These are phyloP conservation scores for Candida sp. DNA, from an alignment of 1,139 yeast species.

Conservation along the genomic window DNA sequence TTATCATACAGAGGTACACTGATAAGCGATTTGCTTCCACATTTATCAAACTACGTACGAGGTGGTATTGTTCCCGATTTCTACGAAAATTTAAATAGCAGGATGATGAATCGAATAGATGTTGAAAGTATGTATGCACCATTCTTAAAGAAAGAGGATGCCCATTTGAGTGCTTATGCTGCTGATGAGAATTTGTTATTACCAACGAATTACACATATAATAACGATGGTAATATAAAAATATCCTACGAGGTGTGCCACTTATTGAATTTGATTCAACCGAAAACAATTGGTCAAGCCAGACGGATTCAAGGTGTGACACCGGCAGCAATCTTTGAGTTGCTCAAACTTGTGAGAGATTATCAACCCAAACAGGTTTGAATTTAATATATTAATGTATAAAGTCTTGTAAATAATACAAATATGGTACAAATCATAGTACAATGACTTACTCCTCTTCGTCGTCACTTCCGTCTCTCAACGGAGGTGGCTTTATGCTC, in stretches of 20 bases:
- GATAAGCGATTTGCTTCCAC: conserved; percentile 28
- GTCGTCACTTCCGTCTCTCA: conserved; percentile 1
- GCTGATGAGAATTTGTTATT: conserved; percentile 75
- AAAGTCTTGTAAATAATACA: conserved; percentile 4
- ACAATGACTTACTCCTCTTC: conserved; percentile 1
- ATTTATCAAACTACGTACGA: conserved; percentile 17
- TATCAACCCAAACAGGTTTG: conserved; percentile 17
- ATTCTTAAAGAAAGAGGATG: conserved; percentile 69
- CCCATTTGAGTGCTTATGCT: conserved; percentile 70
- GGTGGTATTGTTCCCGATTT: conserved; percentile 17
- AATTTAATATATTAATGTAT: conserved; percentile 1
- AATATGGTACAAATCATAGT: neutral
- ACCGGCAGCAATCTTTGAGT: conserved; percentile 76
- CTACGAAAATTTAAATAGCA: conserved; percentile 36
- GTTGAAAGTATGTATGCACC: conserved; percentile 85
- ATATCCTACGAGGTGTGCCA: conserved; percentile 75
- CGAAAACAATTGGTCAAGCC: conserved; percentile 92
- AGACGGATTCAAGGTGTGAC: conserved; percentile 93
- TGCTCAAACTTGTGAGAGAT: conserved; percentile 45
- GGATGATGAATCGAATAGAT: conserved; percentile 60
- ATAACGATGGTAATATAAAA: conserved; percentile 37
- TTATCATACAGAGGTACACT: conserved; percentile 37
- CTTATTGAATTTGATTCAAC: conserved; percentile 71
- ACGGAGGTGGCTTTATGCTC: conserved; percentile 4
- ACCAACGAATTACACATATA: conserved; percentile 66